Conservation (phyloP, 2,329 filamentous ascomycete genomes). For the Talaromyces amestolkiae region DNA sequence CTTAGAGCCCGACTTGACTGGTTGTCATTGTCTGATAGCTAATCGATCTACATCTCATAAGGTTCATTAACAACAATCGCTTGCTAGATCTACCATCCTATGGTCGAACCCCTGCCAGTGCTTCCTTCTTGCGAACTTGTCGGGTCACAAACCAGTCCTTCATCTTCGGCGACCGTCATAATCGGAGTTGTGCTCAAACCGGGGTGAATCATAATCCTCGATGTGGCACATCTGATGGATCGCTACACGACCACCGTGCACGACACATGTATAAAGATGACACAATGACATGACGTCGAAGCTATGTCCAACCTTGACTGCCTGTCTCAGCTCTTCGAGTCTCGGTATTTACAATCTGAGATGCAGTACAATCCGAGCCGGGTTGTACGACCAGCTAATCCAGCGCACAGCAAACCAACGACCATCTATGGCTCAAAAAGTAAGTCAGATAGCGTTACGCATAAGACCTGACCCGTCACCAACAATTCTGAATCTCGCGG, state of each 20-base stretch:
- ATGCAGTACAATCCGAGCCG: neutral
- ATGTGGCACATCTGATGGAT: conserved; percentile 1
- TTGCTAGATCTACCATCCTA: neutral
- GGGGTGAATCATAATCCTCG: neutral
- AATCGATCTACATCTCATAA: neutral
- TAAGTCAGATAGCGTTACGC: neutral
- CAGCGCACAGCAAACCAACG: neutral
- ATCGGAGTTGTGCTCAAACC: neutral
- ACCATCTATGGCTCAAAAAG: neutral
- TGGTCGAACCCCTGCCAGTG: neutral
- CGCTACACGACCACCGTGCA: neutral
- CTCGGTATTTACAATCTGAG: neutral
- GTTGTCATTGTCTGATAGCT: neutral
- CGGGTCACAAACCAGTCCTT: neutral
- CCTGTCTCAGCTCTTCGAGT: neutral
- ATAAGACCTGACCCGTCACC: neutral
- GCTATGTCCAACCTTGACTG: neutral
- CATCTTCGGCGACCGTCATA: neutral
- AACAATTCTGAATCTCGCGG: neutral
- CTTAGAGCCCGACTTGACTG: neutral
- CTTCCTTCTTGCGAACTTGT: neutral
- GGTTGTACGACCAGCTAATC: neutral
- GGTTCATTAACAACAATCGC: neutral
- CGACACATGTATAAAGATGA: neutral
- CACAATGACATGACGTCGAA: neutral